Percentiles rank a stretch among this genome's conserved stretches.
Conservation (phyloP, 108 stramenopile genomes). For the Pseudonitzschia delicatissima region DNA sequence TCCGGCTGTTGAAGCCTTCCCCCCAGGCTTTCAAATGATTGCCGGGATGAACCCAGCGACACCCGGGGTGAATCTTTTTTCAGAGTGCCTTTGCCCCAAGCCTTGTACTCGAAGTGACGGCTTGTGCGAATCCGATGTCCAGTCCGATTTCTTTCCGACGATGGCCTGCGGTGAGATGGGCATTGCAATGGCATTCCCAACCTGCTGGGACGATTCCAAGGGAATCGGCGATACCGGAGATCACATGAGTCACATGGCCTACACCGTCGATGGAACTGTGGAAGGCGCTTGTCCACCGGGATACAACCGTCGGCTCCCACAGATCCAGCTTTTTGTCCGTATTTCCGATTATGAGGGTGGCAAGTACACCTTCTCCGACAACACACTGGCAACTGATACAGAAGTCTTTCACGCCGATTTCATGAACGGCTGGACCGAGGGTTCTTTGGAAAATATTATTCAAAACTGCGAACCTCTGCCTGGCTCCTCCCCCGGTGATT, state of each 20-base stretch:
- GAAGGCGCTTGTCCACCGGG: constrained; percentile 24
- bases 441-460: constrained; percentile 27
- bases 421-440: constrained; percentile 30
- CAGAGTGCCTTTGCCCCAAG: no score
- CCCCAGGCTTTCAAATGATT: constrained; percentile 33
- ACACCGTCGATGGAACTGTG: constrained; percentile 30
- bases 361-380: neutral
- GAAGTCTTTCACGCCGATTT: constrained; percentile 7
- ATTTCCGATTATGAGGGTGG: constrained; percentile 22
- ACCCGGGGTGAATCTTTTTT: no score
- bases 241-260: constrained; percentile 25
- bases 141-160: no score
- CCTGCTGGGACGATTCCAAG: constrained; percentile 28
- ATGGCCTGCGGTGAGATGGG: neutral
- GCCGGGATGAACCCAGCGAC: no score
- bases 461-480: constrained; percentile 23
- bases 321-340: constrained; percentile 32
- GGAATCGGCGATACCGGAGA: constrained; percentile 2
- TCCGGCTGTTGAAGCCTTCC: constrained; percentile 24
- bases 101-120: no score
- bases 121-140: no score
- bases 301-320: constrained; percentile 23
- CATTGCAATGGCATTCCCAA: constrained; percentile 23
- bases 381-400: constrained; percentile 20
- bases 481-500: constrained; percentile 1